Percentiles rank a stretch among this genome's conserved stretches.
phyloP scores from a whole-genome alignment of 2,329 filamentous ascomycete genomes.

The Colletotrichum camelliae region DNA sequence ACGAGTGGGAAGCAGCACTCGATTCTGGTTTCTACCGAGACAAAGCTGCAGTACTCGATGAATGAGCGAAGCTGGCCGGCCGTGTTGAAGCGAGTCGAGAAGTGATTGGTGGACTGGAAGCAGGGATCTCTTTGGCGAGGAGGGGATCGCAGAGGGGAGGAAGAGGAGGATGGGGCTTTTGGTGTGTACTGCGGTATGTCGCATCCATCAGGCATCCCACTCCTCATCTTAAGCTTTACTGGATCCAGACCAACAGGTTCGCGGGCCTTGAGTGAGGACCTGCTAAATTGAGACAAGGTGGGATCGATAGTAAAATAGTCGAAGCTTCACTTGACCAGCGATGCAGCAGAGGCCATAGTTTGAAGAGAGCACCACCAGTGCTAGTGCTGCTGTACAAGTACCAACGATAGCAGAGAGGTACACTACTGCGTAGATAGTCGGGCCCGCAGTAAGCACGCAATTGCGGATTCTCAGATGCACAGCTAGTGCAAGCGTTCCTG shows the following conservation, averaged over 20 bases:
- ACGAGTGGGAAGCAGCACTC: not conserved
- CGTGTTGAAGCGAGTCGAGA: not conserved
- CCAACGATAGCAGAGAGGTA: not conserved
- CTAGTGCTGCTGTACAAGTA: not conserved
- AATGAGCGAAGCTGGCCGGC: not conserved
- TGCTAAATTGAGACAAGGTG: conserved; percentile 7
- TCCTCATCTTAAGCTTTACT: conserved; percentile 6
- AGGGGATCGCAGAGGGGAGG: not conserved
- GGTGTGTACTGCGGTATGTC: not conserved
- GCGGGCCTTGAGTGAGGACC: not conserved
- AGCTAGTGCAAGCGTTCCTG: not conserved
- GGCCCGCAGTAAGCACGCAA: conserved; percentile 16
- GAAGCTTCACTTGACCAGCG: not conserved
- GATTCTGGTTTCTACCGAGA: not conserved
- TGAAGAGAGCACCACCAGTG: not conserved
- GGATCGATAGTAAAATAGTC: not conserved
- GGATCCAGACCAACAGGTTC: not conserved
- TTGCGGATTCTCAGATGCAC: conserved; percentile 1
- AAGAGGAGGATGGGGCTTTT: not conserved
- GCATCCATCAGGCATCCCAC: not conserved
- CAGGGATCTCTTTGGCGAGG: not conserved
- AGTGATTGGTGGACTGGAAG: not conserved
- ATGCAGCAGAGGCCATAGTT: not conserved
- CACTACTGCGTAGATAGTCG: not conserved
- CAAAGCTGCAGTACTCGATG: not conserved